Conservation (phyloP, 2,329 filamentous ascomycete species). For the Fusarium anguioides region DNA sequence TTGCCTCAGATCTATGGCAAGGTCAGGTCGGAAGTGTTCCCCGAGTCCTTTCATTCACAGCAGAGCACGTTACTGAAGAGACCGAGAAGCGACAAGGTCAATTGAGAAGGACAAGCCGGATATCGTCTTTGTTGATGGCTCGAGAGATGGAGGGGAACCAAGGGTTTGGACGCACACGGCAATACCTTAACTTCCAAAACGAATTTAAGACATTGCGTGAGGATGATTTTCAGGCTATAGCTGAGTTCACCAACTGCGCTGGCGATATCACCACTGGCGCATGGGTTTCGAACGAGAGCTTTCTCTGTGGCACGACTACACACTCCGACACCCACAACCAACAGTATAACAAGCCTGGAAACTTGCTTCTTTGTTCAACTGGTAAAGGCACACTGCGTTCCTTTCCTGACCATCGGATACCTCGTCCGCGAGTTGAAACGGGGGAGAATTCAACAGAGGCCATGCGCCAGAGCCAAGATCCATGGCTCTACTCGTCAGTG, state of each 20-base stretch:
- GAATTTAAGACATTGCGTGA: conserved; percentile 60
- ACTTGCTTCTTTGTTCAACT: conserved; percentile 67
- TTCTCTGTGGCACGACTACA: conserved; percentile 71
- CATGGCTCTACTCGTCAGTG: conserved; percentile 73
- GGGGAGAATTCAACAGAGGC: conserved; percentile 66
- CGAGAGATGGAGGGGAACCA: conserved; percentile 61
- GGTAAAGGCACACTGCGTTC: conserved; percentile 58
- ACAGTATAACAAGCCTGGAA: conserved; percentile 74
- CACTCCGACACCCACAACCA: conserved; percentile 73
- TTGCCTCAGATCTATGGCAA: conserved; percentile 44
- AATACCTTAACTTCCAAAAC: conserved; percentile 58
- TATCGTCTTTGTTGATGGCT: conserved; percentile 59
- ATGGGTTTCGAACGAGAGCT: conserved; percentile 65
- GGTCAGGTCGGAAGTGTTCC: conserved; percentile 27
- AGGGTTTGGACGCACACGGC: conserved; percentile 55
- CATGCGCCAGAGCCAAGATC: conserved; percentile 69
- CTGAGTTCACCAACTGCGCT: conserved; percentile 70
- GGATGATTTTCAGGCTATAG: conserved; percentile 61
- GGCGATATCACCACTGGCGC: conserved; percentile 69
- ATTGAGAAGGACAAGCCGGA: conserved; percentile 33
- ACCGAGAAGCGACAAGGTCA: conserved; percentile 17
- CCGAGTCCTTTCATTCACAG: conserved; percentile 44
- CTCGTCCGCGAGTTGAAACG: conserved; percentile 63
- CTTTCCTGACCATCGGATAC: conserved; percentile 67
- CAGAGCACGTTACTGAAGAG: conserved; percentile 17